Percentiles rank a stretch among this genome's conserved stretches.
Conservation (phyloP, 208 protist genomes). For the Acanthamoeba royreba region DNA sequence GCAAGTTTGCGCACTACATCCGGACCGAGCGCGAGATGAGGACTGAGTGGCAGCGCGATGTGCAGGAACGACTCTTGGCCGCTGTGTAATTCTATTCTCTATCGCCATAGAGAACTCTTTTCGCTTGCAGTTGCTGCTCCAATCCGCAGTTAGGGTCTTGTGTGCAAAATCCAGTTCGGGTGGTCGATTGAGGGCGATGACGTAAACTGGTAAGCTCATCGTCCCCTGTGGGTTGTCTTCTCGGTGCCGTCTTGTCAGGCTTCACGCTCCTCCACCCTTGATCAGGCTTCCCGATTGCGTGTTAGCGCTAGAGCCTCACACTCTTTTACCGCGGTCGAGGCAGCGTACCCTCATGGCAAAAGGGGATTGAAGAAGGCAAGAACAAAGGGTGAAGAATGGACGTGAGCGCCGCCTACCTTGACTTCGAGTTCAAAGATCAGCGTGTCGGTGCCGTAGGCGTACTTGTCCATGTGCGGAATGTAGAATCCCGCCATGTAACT, state of each 20-base stretch:
- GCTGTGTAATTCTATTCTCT: not conserved
- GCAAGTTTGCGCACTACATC: conserved; percentile 14
- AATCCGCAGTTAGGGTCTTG: no score
- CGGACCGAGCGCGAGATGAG: not conserved
- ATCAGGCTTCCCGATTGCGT: no score
- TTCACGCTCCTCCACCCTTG: no score
- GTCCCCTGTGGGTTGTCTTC: no score
- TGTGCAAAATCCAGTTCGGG: no score
- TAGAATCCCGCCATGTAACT: not conserved
- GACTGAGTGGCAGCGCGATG: not conserved
- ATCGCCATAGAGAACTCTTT: no score
- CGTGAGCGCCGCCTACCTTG: not conserved
- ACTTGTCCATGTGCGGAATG: not conserved
- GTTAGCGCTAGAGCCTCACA: no score
- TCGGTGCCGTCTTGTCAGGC: no score
- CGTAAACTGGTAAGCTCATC: no score
- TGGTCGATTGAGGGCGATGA: no score
- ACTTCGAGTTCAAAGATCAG: not conserved
- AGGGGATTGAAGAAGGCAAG: not conserved
- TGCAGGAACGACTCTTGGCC: not conserved
- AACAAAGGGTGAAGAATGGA: not conserved
- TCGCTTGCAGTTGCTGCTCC: no score
- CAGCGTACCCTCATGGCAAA: not conserved
- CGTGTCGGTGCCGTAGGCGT: not conserved
- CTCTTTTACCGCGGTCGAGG: no score